Evolutionary conservation across 805 yeast species (phyloP).

Genomic region (Metschnikowia kunwiensis): DNA sequence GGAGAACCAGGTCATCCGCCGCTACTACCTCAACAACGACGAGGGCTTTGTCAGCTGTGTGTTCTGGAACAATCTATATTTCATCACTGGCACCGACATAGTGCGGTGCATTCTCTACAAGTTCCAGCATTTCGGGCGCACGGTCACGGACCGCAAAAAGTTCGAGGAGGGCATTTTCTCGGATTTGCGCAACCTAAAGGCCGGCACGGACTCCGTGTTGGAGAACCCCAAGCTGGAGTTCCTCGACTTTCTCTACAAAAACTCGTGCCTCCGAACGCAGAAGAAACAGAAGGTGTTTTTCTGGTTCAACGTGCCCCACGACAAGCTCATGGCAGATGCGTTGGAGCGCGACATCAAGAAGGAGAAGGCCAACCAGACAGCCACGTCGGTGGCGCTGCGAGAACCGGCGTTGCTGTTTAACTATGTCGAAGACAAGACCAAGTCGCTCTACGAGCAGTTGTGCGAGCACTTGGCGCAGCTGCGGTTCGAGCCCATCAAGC

Average conservation of each 20-base stretch:
- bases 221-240: conserved; percentile 87
- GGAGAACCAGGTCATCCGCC: conserved; percentile 77
- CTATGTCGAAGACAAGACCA: conserved; percentile 47
- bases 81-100: conserved; percentile 93
- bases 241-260: conserved; percentile 76
- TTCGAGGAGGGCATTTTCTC: conserved; percentile 96
- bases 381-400: conserved; percentile 67
- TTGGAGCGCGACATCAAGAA: conserved; percentile 86
- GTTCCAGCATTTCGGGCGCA: conserved; percentile 86
- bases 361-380: conserved; percentile 55
- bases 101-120: conserved; percentile 88
- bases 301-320: conserved; percentile 96
- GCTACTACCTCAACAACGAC: conserved; percentile 81
- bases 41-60: conserved; percentile 94
- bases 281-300: conserved; percentile 95
- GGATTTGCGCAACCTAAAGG: conserved; percentile 80
- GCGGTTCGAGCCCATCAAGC: conserved; percentile 9
- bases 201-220: conserved; percentile 81
- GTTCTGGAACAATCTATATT: conserved; percentile 85
- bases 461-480: conserved; percentile 37
- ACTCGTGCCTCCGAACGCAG: conserved; percentile 87
- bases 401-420: conserved; percentile 81
- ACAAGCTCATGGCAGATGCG: conserved; percentile 87
- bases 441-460: conserved; percentile 55
- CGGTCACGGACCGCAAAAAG: conserved; percentile 80